Evolutionary conservation across 345 rosid genomes (phyloP).

Genomic region (Linum usitatissimum): DNA sequence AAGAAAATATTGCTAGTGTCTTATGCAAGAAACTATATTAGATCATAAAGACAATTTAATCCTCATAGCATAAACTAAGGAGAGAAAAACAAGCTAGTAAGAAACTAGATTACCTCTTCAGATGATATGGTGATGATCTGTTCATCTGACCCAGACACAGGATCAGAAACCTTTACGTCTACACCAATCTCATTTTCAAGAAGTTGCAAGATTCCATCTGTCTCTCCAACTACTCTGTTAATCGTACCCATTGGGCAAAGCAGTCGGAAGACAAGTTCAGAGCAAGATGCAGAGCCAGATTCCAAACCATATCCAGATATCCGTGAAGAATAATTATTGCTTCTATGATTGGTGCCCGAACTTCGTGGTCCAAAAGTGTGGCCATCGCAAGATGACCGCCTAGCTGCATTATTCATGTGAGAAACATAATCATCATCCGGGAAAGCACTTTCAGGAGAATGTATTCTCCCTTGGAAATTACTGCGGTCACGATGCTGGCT

Average conservation of each 20-base stretch:
- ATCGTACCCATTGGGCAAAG: conserved; percentile 86
- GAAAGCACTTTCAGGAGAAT: conserved; percentile 62
- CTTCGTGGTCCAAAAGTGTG: conserved; percentile 41
- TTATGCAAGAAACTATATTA: background rate
- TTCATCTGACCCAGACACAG: conserved; percentile 77
- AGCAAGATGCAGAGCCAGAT: conserved; percentile 34
- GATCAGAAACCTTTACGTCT: conserved; percentile 70
- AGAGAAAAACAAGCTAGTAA: background rate
- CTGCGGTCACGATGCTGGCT: conserved; percentile 93
- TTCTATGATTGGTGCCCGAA: conserved; percentile 39
- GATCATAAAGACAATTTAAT: background rate
- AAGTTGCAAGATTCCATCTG: conserved; percentile 66
- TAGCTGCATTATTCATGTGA: conserved; percentile 34
- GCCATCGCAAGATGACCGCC: conserved; percentile 49
- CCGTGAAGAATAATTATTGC: conserved; percentile 41
- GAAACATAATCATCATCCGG: conserved; percentile 76
- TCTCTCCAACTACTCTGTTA: conserved; percentile 54
- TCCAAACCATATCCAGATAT: conserved; percentile 41
- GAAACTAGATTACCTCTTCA: conserved; percentile 60
- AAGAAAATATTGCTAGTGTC: background rate
- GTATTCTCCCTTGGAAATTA: conserved; percentile 63
- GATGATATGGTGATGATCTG: conserved; percentile 78
- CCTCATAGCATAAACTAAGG: background rate
- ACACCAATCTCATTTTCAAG: conserved; percentile 90
- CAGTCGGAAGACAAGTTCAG: conserved; percentile 68